These are phyloP conservation scores for Kodamaea alishanica DNA, from an alignment of 1,139 yeast genomes.

Conservation along the genomic window DNA sequence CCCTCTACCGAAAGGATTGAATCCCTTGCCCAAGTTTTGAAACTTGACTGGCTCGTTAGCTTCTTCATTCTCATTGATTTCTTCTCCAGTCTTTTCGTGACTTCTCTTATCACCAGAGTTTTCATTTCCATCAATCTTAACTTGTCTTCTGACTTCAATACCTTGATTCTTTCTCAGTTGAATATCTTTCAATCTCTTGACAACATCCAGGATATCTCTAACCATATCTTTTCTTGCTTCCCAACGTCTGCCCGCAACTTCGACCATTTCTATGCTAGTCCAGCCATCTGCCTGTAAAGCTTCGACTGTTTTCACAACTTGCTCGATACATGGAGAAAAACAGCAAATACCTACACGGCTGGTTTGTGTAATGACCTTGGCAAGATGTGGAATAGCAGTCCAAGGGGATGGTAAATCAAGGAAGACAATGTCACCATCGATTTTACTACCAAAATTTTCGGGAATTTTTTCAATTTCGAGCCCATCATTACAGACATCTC, in stretches of 20 bases:
- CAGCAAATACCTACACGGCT: conserved; percentile 75
- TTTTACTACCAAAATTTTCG: conserved; percentile 23
- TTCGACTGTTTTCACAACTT: conserved; percentile 80
- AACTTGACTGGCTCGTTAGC: conserved; percentile 12
- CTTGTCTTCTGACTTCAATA: conserved; percentile 53
- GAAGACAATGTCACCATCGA: conserved; percentile 52
- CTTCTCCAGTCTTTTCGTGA: conserved; percentile 1
- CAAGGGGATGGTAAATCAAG: conserved; percentile 96
- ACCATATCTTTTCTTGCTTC: conserved; percentile 91
- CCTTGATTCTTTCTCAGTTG: conserved; percentile 74
- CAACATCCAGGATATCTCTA: conserved; percentile 73
- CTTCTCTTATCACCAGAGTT: background rate
- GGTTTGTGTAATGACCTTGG: conserved; percentile 52
- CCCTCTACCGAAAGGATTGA: conserved; percentile 90
- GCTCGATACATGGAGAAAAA: conserved; percentile 97
- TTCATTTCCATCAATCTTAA: conserved; percentile 12
- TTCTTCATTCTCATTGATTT: conserved; percentile 2
- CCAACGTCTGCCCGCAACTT: conserved; percentile 80
- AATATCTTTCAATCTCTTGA: conserved; percentile 76
- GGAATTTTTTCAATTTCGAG: conserved; percentile 50
- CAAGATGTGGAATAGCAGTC: conserved; percentile 84
- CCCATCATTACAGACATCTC: conserved; percentile 91
- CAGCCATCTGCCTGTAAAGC: conserved; percentile 75
- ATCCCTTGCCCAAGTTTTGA: conserved; percentile 52
- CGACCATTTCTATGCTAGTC: conserved; percentile 91